phyloP scores from a whole-genome alignment of 345 rosid genomes.

The Ricinus communis region DNA sequence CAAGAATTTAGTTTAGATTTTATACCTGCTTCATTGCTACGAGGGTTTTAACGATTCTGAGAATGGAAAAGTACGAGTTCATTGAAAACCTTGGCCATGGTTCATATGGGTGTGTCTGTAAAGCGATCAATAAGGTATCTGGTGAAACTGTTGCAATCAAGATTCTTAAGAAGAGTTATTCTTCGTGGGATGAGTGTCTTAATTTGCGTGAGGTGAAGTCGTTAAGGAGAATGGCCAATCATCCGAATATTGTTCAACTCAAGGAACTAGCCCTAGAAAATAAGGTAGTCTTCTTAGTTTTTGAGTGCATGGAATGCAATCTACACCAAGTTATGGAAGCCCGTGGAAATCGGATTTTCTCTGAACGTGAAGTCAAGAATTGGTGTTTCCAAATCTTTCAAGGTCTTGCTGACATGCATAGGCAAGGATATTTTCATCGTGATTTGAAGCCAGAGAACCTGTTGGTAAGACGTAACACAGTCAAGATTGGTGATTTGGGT shows the following conservation, averaged over 20 bases:
- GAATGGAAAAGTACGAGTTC: conserved; percentile 18
- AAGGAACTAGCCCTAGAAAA: conserved; percentile 85
- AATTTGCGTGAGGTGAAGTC: conserved; percentile 92
- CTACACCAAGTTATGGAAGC: conserved; percentile 84
- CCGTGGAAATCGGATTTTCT: conserved; percentile 48
- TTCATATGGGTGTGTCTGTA: conserved; percentile 87
- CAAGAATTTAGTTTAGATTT: too few species aligned
- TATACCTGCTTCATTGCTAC: too few species aligned
- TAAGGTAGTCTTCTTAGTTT: conserved; percentile 71
- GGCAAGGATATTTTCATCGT: conserved; percentile 87
- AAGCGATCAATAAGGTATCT: conserved; percentile 64
- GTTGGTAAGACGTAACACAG: conserved; percentile 58
- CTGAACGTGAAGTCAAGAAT: conserved; percentile 70
- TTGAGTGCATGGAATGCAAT: conserved; percentile 88
- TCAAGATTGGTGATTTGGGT: conserved; percentile 91
- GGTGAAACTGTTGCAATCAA: conserved; percentile 91
- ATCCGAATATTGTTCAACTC: conserved; percentile 86
- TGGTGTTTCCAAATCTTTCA: conserved; percentile 93
- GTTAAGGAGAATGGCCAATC: conserved; percentile 60
- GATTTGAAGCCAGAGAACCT: conserved; percentile 95
- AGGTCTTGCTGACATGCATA: conserved; percentile 86
- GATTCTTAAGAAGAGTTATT: conserved; percentile 87
- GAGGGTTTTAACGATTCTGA: too few species aligned
- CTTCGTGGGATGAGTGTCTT: conserved; percentile 81
- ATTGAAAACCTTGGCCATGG: conserved; percentile 86